phyloP scores from a whole-genome alignment of 495 filamentous ascomycete species.

The Annulohypoxylon moriforme region DNA sequence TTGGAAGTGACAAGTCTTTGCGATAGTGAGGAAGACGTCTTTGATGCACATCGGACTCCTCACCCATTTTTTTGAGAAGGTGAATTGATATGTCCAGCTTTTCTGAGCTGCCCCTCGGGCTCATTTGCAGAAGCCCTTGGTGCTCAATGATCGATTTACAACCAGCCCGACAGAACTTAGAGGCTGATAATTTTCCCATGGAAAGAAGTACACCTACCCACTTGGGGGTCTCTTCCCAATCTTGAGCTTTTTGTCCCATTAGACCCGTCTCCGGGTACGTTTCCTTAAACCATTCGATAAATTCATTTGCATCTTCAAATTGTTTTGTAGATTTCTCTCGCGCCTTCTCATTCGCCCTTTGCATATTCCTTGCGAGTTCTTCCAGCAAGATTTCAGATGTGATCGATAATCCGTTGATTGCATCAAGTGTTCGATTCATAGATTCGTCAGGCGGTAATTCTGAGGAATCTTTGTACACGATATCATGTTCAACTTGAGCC shows the following conservation, averaged over 20 bases:
- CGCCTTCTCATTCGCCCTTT: background rate
- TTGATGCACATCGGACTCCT: background rate
- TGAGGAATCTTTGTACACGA: background rate
- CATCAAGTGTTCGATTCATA: background rate
- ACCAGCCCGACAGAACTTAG: too few relatives aligned
- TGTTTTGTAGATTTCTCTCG: background rate
- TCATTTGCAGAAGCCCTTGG: background rate
- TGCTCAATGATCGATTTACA: background rate
- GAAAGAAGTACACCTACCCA: background rate
- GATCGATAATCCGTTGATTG: background rate
- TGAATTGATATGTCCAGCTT: background rate
- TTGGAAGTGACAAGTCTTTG: too few relatives aligned
- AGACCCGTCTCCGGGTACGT: background rate
- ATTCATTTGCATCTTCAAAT: background rate
- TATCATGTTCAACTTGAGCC: background rate
- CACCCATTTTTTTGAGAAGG: too few relatives aligned
- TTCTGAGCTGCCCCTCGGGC: background rate
- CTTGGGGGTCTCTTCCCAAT: background rate
- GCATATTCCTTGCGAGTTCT: background rate
- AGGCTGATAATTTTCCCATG: background rate
- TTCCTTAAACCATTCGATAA: background rate
- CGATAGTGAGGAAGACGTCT: too few relatives aligned
- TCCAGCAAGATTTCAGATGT: background rate
- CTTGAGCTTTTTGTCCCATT: background rate
- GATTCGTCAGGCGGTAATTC: background rate